Percentiles rank a stretch among this genome's conserved stretches.
Evolutionary conservation across 1,284 basidiomycete genomes (phyloP).

Genomic region (Neolentinus lepideus): DNA sequence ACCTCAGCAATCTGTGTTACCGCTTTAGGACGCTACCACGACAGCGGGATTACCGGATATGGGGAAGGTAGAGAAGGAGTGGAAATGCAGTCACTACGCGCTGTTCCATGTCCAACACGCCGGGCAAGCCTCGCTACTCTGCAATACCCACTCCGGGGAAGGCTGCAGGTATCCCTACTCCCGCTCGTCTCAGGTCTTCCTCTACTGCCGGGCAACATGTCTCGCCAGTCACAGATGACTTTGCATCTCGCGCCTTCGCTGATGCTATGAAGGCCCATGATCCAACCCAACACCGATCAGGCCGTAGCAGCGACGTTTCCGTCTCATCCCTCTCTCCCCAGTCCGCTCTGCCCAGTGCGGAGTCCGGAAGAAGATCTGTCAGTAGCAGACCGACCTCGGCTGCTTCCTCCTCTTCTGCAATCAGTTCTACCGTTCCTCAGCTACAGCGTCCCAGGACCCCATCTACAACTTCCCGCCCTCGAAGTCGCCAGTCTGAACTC

Average conservation of each 20-base stretch:
- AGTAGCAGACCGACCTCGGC: conserved; percentile 27
- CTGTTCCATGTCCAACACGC: conserved; percentile 25
- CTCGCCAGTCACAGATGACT: conserved; percentile 29
- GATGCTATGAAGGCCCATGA: conserved; percentile 76
- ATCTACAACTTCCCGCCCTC: conserved; percentile 32
- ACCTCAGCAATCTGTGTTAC: too few species aligned
- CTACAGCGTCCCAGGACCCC: conserved; percentile 43
- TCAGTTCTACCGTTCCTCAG: conserved; percentile 43
- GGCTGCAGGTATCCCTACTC: conserved; percentile 56
- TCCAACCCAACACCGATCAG: conserved; percentile 56
- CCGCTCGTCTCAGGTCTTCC: conserved; percentile 60
- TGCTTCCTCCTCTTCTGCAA: conserved; percentile 29
- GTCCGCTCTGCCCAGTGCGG: conserved; percentile 20
- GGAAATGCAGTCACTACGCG: neutral
- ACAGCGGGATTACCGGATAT: neutral
- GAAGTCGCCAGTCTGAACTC: conserved; percentile 58
- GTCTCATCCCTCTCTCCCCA: conserved; percentile 44
- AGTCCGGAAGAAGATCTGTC: conserved; percentile 33
- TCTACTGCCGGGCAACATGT: conserved; percentile 38
- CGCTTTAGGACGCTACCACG: too few species aligned
- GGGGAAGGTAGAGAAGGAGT: neutral
- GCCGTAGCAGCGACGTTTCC: conserved; percentile 31
- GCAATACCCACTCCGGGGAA: conserved; percentile 56
- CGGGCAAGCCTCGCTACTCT: conserved; percentile 46
- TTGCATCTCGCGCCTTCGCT: conserved; percentile 57